phyloP scores from a whole-genome alignment of 148 eudicot genomes.

The Camellia sinensis region DNA sequence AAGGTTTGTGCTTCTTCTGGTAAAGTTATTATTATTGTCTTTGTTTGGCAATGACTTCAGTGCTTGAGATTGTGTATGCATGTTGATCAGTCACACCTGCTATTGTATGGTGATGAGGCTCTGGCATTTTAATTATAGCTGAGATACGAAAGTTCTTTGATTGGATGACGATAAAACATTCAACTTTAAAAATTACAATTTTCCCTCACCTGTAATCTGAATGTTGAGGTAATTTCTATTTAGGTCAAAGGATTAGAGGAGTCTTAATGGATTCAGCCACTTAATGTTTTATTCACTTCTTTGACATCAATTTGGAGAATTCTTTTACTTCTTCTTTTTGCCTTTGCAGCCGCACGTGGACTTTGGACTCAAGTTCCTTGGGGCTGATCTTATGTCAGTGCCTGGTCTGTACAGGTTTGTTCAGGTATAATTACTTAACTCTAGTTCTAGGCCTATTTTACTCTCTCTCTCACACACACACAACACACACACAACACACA shows the following conservation, averaged over 20 bases:
- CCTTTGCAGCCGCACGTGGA: conserved; percentile 85
- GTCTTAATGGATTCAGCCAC: conserved; percentile 1
- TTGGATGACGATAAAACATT: background rate
- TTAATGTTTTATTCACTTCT: background rate
- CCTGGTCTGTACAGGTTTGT: conserved; percentile 82
- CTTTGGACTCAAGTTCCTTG: conserved; percentile 79
- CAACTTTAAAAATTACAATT: background rate
- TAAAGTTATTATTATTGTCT: background rate
- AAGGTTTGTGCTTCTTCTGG: conserved; percentile 52
- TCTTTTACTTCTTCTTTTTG: conserved; percentile 10
- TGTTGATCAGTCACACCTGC: background rate
- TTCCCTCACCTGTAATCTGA: background rate
- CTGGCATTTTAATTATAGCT: background rate
- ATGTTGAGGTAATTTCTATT: background rate
- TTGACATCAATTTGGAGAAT: background rate
- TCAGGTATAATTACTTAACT: conserved; percentile 46
- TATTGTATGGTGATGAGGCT: background rate
- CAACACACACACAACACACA: background rate
- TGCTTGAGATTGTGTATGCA: background rate
- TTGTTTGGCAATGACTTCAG: background rate
- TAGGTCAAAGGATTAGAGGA: background rate
- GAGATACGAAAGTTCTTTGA: background rate
- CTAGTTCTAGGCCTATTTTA: background rate
- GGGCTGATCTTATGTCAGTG: conserved; percentile 96
- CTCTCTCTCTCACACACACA: background rate